phyloP scores from a whole-genome alignment of 108 stramenopile genomes.

The Discostella pseudostelligera region DNA sequence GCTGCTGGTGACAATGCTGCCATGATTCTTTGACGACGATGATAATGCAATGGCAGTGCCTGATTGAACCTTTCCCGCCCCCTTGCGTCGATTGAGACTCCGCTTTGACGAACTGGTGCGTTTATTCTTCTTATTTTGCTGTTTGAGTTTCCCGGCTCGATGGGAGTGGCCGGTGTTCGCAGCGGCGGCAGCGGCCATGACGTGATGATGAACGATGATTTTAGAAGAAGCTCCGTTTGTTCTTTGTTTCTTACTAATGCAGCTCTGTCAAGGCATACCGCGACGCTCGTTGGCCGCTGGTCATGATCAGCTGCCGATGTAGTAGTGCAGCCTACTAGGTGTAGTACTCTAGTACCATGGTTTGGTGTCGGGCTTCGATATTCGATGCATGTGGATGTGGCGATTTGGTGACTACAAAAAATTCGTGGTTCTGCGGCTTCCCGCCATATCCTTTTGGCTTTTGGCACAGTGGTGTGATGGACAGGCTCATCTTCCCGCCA shows the following conservation, averaged over 20 bases:
- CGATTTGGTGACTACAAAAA: too few relatives aligned
- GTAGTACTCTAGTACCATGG: too few relatives aligned
- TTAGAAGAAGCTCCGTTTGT: background rate
- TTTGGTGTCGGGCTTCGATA: too few relatives aligned
- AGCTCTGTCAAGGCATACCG: too few relatives aligned
- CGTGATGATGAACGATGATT: slow-evolving; percentile 3
- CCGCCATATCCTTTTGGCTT: too few relatives aligned
- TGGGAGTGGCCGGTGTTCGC: slow-evolving; percentile 40
- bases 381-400: too few relatives aligned
- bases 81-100: slow-evolving; percentile 48
- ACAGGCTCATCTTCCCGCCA: background rate
- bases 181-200: slow-evolving; percentile 1
- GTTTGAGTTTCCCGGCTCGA: slow-evolving; percentile 53
- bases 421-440: slow-evolving; percentile 7
- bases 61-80: slow-evolving; percentile 61
- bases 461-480: background rate
- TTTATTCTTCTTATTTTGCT: slow-evolving; percentile 83
- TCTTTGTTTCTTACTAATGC: background rate
- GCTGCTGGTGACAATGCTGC: background rate
- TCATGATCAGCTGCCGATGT: too few relatives aligned
- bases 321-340: too few relatives aligned
- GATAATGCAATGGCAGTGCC: slow-evolving; percentile 4
- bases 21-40: background rate
- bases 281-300: too few relatives aligned
- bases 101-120: slow-evolving; percentile 75